Evolutionary conservation across 108 stramenopile species (phyloP), one percentile per base, ranked within the genome.

Genomic region (Chaetoceros muelleri): DNA sequence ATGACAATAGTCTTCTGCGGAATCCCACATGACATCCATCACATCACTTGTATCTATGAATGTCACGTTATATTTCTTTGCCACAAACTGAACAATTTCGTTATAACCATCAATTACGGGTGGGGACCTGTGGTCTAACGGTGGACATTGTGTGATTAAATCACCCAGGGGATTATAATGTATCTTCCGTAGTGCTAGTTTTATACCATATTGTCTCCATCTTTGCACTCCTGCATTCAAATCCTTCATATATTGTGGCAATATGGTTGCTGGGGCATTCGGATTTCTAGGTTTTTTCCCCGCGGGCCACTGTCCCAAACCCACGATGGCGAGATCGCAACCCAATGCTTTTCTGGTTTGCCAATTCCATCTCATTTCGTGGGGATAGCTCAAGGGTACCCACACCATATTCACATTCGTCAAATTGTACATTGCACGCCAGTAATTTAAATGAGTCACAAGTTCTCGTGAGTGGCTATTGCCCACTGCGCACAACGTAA

Each of bases 91-190:
- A 17, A 19, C 5, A 22, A 49, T 22, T 19, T 19, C 48, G n/a
- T 49, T 49, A 22, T 49, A 49, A 5, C 48, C 48, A 49, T 49
- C 48, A 49, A 49, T 49, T 5, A 49, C 48, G n/a, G 5, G 7
- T 19, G 48, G 48, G n/a, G 16, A 17, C n/a, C 48, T 7, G 16
- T n/a, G n/a, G n/a, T 49, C 48, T 5, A n/a, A 17, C 5, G 48
- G 48, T 22, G 48, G 48, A 19, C 48, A 49, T 5, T 7, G 3
- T 17, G 3, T 22, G 3, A 17, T 49, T 22, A 49, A 17, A 49
- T 22, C 48, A 17, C 48, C 48, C 3, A 49, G n/a, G 7, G 48
- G 48, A 49, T 49, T 49, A 22, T 49, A 49, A 49, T 49, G 34
- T 40, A 13, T 40, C 34, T 40, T 40, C 13, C 34, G 34, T 5